These are phyloP conservation scores for Phytophthora syringae DNA, from an alignment of 352 stramenopile species.

Conservation along the genomic window DNA sequence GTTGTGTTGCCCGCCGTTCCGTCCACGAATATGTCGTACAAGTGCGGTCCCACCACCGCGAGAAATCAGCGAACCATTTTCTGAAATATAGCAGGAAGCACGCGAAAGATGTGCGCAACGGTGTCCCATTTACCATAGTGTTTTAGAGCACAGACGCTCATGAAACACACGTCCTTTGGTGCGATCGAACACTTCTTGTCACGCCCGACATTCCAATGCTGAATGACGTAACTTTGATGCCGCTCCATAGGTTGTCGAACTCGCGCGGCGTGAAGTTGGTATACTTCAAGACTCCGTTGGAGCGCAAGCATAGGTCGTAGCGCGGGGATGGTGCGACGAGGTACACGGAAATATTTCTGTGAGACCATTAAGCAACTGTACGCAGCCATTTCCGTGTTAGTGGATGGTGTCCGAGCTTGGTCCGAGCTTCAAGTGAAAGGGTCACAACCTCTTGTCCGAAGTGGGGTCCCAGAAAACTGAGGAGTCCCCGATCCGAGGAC, in stretches of 20 bases:
- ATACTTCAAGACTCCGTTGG: not conserved
- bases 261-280: slow-evolving; percentile 1
- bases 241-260: not conserved
- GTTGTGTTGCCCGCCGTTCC: not conserved
- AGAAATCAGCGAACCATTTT: slow-evolving; percentile 1
- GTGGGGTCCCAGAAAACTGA: too few species aligned
- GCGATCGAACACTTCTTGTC: not conserved
- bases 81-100: slow-evolving; percentile 5
- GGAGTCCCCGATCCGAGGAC: too few species aligned
- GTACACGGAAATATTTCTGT: too few species aligned
- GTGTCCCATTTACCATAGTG: slow-evolving; percentile 8
- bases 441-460: too few species aligned
- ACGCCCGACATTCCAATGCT: not conserved
- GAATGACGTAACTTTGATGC: not conserved
- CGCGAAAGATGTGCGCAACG: not conserved
- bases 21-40: slow-evolving; percentile 2
- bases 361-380: too few species aligned
- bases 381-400: too few species aligned
- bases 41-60: not conserved
- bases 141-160: not conserved
- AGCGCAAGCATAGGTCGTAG: slow-evolving; percentile 1
- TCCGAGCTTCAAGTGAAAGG: too few species aligned
- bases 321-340: not conserved
- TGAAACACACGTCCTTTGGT: slow-evolving; percentile 1
- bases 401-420: too few species aligned